These are phyloP conservation scores for Schwanniomyces sp. DNA, from an alignment of 805 yeast species.

Conservation along the genomic window DNA sequence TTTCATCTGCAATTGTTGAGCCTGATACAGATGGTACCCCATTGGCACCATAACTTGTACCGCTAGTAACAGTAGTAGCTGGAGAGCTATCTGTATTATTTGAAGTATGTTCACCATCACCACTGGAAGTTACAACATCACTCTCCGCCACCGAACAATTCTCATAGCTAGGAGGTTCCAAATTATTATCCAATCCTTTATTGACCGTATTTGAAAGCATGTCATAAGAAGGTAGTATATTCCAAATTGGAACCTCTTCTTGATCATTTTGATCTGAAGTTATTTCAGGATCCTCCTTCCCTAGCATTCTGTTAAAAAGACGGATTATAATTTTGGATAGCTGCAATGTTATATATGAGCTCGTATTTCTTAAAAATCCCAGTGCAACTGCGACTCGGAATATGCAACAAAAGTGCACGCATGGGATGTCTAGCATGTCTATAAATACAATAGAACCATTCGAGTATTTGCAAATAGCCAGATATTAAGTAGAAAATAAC, in stretches of 20 bases:
- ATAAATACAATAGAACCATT: no score
- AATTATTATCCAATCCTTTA: constrained; percentile 9
- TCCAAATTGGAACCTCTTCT: constrained; percentile 32
- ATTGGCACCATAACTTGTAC: background rate
- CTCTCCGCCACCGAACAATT: constrained; percentile 1
- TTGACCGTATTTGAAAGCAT: constrained; percentile 25
- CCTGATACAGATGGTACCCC: background rate
- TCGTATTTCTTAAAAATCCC: no score
- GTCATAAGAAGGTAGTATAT: constrained; percentile 39
- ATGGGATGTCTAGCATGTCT: no score
- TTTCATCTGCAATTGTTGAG: constrained; percentile 35
- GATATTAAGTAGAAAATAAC: no score
- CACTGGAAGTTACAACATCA: background rate
- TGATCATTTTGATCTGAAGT: background rate
- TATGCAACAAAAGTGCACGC: no score
- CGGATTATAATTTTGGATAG: no score
- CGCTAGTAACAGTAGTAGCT: background rate
- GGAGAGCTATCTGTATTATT: background rate
- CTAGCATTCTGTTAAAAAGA: no score
- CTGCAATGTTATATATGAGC: no score
- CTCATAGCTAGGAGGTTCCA: constrained; percentile 21
- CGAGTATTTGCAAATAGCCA: no score
- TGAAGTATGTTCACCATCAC: background rate
- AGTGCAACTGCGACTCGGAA: no score
- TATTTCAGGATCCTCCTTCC: background rate